A percentile compares a stretch with the other conserved stretches of the same genome.
Evolutionary conservation across 768 basidiomycete species (phyloP).

Genomic region (Suillus subluteus): DNA sequence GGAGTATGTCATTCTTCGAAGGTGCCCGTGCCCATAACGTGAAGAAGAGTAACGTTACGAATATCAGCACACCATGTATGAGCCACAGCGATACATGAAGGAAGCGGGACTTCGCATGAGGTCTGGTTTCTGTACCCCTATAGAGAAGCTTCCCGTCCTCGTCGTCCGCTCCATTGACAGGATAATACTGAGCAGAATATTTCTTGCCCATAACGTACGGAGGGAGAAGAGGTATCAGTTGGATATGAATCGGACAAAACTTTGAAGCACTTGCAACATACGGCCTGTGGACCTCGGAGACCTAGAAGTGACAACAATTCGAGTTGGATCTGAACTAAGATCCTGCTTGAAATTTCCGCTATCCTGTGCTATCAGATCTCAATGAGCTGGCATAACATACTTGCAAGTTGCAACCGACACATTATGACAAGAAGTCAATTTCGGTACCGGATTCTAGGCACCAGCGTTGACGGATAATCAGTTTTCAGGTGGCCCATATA

Average conservation of each 20-base stretch:
- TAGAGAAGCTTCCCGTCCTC: neutral
- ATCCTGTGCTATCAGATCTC: neutral
- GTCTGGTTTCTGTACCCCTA: neutral
- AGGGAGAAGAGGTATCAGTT: neutral
- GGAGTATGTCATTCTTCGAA: neutral
- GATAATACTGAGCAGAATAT: neutral
- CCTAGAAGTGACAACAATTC: neutral
- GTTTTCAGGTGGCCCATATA: neutral
- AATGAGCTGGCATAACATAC: neutral
- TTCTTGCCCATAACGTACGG: neutral
- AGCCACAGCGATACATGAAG: conserved; percentile 3
- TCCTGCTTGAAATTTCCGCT: neutral
- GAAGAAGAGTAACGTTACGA: conserved; percentile 11
- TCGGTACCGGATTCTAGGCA: neutral
- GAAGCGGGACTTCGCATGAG: neutral
- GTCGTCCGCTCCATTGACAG: neutral
- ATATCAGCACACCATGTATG: conserved; percentile 3
- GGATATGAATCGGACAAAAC: neutral
- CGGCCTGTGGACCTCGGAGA: neutral
- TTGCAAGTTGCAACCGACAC: neutral
- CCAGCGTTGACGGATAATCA: neutral
- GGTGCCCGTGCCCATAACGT: conserved; percentile 10
- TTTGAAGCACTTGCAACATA: neutral
- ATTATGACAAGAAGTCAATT: neutral
- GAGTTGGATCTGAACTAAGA: neutral